Base-by-base conservation (phyloP, 331 rosid species). In the Rosa hybrid region DNA sequence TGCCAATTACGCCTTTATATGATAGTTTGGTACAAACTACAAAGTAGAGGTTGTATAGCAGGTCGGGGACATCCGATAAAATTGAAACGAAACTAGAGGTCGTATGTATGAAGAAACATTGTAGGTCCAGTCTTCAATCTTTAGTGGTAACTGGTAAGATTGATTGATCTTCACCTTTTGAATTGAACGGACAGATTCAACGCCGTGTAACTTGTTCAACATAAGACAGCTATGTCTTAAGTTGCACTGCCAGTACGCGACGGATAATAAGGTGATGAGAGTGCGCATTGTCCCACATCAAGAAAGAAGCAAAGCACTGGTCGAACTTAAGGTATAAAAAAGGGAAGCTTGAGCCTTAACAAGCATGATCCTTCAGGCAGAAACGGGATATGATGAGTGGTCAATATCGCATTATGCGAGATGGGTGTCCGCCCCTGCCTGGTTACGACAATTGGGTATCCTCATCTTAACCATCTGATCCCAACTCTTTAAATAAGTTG, bases 291-390 rank as follows among this genome's bases (percentile, higher is more conserved):
- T 92, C 93, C 98, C 92, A 89, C 93, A 94, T 84, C 86, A 90
- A 0, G 0, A 8, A 6, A 1, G 1, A 0, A 0, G 0, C 0
- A 0, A 0, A 62, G 3, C 7, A 21, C 1, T 27, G 13, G 64
- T 4, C 2, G 49, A n/a, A 25, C 13, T 34, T 25, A 50, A 16
- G 5, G 3, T 72, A 86, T 90, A 90, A 88, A 25, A 60, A 0
- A 0, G 56, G 0, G 2, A 75, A 67, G 21, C 2, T 2, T 11
- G 0, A 0, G 0, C 0, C 0, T 0, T 0, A 0, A 0, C 0
- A 0, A 0, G 0, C 6, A 89, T 90, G 97, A 92, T 94, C 96
- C 97, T 90, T 92, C 96, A 89, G 97, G 97, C 97, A 90, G 97
- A 62, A 86, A 48, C 23, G 98, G 92, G 97, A 91, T 41, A 11